Evolutionary conservation across 805 yeast species (phyloP), one percentile per base, ranked within the genome.

Genomic region (Brettanomyces nanus): DNA sequence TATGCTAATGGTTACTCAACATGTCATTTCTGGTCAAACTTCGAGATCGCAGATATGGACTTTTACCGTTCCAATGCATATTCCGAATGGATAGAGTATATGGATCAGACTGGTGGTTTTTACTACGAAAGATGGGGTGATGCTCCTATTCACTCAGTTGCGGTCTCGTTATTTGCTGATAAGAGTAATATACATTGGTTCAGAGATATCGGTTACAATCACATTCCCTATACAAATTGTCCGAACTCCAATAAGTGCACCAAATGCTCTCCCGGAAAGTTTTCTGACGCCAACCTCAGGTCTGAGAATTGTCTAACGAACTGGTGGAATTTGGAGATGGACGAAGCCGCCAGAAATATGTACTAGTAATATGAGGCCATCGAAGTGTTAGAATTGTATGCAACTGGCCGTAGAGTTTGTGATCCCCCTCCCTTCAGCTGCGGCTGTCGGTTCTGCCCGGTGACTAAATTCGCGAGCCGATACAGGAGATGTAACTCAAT

Each of bases 41-140:
- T 85, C 48, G 95, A 86, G 53, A 81, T 85, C 39, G 90, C 79
- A 10, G 79, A 83, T 49, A 71, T 86, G 82, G 90, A 86, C 46
- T 86, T 86, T 48, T 81, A 67, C 60, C 62, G 95, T 37, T 61
- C 71, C 19, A 78, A 81, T 38, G 75, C 86, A 1, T 86, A 85
- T 52, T 62, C 66, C 28, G 59, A 61, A 10, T 85, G 82, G 75
- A 74, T 80, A 50, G 62, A 79, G 23, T 61, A 66, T 49, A 60
- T 86, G 28, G 95, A 85, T 40, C 43, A 66, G 3, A 59, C 77
- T 1, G 92, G 94, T 15, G 90, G 90, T 4, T 85, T 85, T 51
- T 86, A 84, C 56, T 86, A 86, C 51, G 95, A 87, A 56, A 62
- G 95, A 40, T 85, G 95, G 95, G 95, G 95, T 3, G 95, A 85